Base-by-base conservation (phyloP, 176 grass and related monocot species). In the Juncus effusus region DNA sequence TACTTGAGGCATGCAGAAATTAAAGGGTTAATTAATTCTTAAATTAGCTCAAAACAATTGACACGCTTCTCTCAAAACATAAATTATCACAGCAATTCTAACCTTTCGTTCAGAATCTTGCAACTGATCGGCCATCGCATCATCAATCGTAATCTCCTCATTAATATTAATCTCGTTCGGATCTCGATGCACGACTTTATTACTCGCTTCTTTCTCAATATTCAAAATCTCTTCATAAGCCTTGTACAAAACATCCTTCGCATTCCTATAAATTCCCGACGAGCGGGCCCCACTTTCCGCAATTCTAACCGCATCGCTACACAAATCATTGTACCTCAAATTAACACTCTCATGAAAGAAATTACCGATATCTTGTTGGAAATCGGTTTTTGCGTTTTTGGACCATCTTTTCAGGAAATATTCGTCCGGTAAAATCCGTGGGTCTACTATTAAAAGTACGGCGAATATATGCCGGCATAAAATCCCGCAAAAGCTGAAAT, bases 401-500 rank as follows among this genome's bases (percentile, higher is more conserved):
- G 92, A 85, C 92, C 92, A 96, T 6, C 92, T 84, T 78, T 80
- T 85, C 74, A 97, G 67, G 65, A 82, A 84, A 61, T 86, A 92
- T 74, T 75, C 75, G 64, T 80, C 45, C 28, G 85, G 93, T 42
- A 97, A 85, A 49, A 81, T 69, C 39, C 52, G 60, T 11, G 81
- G 75, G 77, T 92, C 93, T 11, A 84, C 85, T 58, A 97, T 86
- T 73, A 97, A 45, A 63, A 89, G 82, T 35, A 97, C 88, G 68
- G 85, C 88, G 64, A 97, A 81, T 77, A 92, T 77, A 79, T 97
- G 93, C 15, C 85, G 85, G 64, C 93, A 97, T 65, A 97, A 56
- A 80, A 97, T 85, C 55, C 93, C 88, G 50, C 87, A 82, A 69
- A 86, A 89, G 44, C 91, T 75, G 59, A 92, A 97, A 58, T 84